Percentiles rank a stretch among this genome's conserved stretches.
Conservation (phyloP, 2,329 filamentous ascomycete species). For the Fusarium scirpi region DNA sequence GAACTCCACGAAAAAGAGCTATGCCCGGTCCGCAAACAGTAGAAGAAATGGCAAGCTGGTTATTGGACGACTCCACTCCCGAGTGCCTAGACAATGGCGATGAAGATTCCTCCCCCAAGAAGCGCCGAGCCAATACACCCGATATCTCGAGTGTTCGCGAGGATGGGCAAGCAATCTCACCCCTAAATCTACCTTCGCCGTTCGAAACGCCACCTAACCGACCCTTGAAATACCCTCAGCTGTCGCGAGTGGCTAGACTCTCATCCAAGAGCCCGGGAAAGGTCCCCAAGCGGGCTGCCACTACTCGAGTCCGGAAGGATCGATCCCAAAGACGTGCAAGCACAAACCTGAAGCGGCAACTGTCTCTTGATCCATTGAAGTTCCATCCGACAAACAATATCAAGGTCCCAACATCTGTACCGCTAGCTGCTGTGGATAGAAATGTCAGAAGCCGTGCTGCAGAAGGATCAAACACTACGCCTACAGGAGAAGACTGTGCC, state of each 20-base stretch:
- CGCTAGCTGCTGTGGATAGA: slow-evolving; percentile 24
- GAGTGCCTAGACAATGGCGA: slow-evolving; percentile 11
- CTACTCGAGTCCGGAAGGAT: slow-evolving; percentile 19
- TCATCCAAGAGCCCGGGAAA: slow-evolving; percentile 13
- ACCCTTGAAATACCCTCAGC: slow-evolving; percentile 3
- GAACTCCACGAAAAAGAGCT: slow-evolving; percentile 24
- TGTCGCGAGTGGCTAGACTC: slow-evolving; percentile 22
- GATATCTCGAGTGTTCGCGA: background rate
- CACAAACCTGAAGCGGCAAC: slow-evolving; percentile 26
- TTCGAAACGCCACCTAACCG: slow-evolving; percentile 5
- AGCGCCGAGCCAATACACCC: slow-evolving; percentile 15
- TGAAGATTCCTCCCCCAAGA: slow-evolving; percentile 11
- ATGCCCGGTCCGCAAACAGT: slow-evolving; percentile 24
- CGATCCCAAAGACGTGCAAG: slow-evolving; percentile 29
- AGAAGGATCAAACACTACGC: background rate
- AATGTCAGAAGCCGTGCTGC: slow-evolving; percentile 21
- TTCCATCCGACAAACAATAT: slow-evolving; percentile 32
- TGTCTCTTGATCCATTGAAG: slow-evolving; percentile 37
- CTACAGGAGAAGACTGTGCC: background rate
- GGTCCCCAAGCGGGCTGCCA: slow-evolving; percentile 29
- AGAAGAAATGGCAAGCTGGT: slow-evolving; percentile 49
- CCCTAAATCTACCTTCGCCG: slow-evolving; percentile 20
- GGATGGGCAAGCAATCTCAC: slow-evolving; percentile 13
- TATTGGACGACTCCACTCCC: slow-evolving; percentile 45
- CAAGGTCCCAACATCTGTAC: slow-evolving; percentile 14